Evolutionary conservation across 495 filamentous ascomycete genomes (phyloP).

Genomic region (Polyplosphaeria fusca): DNA sequence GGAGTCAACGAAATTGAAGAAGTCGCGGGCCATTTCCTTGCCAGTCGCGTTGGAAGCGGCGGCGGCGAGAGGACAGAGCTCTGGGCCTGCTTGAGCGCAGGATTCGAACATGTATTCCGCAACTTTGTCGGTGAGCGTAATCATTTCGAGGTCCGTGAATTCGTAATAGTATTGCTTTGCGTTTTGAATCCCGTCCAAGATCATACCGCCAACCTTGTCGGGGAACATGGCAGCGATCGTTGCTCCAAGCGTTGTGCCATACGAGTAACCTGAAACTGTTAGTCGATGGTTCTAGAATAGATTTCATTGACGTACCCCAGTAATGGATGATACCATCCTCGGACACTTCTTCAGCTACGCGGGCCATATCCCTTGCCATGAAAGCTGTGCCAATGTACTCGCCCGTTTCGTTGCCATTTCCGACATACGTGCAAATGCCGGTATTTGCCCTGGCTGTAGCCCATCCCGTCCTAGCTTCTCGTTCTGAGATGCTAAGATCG

Average conservation of each 20-base stretch:
- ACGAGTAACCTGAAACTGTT: no score
- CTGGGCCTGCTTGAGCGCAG: neutral
- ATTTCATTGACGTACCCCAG: no score
- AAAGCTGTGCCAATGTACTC: neutral
- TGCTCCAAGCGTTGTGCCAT: neutral
- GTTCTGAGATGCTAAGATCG: neutral
- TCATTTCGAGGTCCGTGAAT: neutral
- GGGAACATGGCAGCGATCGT: neutral
- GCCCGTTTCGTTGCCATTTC: neutral
- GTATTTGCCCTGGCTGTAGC: neutral
- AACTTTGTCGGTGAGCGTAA: neutral
- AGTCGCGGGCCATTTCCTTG: neutral
- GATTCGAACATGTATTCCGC: neutral
- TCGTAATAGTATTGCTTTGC: neutral
- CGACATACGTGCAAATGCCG: neutral
- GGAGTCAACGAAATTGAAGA: neutral
- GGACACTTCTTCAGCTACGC: neutral
- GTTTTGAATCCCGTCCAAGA: neutral
- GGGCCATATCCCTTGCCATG: neutral
- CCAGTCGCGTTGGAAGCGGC: neutral
- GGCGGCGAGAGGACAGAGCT: neutral
- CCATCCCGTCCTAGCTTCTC: neutral
- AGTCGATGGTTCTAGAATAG: no score
- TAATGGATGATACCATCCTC: neutral
- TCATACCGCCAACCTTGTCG: neutral